Conservation (phyloP, 2,329 filamentous ascomycete genomes). For the Pseudocercospora fijiensis region DNA sequence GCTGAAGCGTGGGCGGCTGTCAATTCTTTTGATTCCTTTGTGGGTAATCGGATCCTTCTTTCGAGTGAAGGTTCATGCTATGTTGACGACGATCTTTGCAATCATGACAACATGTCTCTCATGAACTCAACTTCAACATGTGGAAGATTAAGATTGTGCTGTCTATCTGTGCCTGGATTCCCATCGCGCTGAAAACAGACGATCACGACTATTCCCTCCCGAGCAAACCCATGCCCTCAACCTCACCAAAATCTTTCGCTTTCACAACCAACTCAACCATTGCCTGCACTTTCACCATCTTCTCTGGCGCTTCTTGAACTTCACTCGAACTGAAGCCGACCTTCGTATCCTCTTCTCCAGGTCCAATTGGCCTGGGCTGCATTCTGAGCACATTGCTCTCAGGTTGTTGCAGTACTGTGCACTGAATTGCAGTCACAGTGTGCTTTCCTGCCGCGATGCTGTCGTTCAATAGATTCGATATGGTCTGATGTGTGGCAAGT, state of each 20-base stretch:
- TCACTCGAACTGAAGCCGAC: background rate
- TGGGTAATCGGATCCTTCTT: no score
- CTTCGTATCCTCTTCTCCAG: conserved; percentile 2
- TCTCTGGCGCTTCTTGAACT: background rate
- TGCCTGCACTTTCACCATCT: conserved; percentile 10
- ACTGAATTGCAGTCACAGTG: conserved; percentile 8
- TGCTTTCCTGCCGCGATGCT: conserved; percentile 6
- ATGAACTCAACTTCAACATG: no score
- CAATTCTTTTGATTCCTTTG: background rate
- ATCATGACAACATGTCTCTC: no score
- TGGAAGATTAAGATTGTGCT: background rate
- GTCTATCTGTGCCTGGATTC: background rate
- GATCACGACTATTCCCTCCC: background rate
- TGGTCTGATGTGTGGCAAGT: background rate
- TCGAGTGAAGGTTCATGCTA: no score
- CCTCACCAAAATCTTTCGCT: conserved; percentile 7
- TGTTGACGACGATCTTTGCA: no score
- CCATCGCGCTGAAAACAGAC: background rate
- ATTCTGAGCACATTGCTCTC: background rate
- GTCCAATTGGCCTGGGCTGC: background rate
- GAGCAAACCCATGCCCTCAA: background rate
- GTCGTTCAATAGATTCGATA: conserved; percentile 5
- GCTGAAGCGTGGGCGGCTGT: background rate
- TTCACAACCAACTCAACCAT: conserved; percentile 12
- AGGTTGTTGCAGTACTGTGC: conserved; percentile 6